Evolutionary conservation across 495 filamentous ascomycete genomes (phyloP), one percentile per base, ranked within the genome.

Genomic region (Zalerion maritima): DNA sequence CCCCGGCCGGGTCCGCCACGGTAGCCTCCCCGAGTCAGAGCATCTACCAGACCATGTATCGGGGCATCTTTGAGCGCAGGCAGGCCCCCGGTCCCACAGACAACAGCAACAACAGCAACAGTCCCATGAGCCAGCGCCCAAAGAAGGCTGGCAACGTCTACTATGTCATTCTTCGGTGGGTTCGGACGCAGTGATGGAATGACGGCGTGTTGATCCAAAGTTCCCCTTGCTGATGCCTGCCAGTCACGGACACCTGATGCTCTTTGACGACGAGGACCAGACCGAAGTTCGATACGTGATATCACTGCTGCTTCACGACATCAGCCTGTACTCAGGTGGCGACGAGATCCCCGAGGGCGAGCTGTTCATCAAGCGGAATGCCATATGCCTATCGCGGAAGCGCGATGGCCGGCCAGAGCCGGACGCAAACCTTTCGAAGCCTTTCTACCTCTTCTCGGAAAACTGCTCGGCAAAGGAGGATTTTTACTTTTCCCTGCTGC

Each of bases 41-140:
- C 43, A 86, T 97, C 16, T 94, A 96, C 45, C 91, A 96, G 65
- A 73, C 78, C 49, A 94, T 97, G 89, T 96, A 96, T 50, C 63
- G 85, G 41, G 91, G 81, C 51, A 71, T 97, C 25, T 97, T 97
- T 46, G 87, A 96, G 37, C 70, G 89, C 27, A 87, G 80, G 41
- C 59, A 66, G 35, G 52, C 40, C 1, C 50, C 67, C 2, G 58
- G 55, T 5, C 64, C 64, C 4, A 30, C 64, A 8, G 62, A 67
- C 31, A 55, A 56, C 27, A 58, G 59, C 38, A 57, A 50, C 24
- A 55, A 56, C 27, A 58, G 59, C 38, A 57, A 50, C 24, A 36
- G 31, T 18, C 43, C 40, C 25, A 47, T 36, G 34, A 65, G 66
- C 34, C 80, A 73, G 50, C 70, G 67, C 24, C 67, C 64, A 25